Evolutionary conservation across 371 early-diverging fungal species (phyloP), one percentile per base, ranked within the genome.

Genomic region (Mortierella sp.): DNA sequence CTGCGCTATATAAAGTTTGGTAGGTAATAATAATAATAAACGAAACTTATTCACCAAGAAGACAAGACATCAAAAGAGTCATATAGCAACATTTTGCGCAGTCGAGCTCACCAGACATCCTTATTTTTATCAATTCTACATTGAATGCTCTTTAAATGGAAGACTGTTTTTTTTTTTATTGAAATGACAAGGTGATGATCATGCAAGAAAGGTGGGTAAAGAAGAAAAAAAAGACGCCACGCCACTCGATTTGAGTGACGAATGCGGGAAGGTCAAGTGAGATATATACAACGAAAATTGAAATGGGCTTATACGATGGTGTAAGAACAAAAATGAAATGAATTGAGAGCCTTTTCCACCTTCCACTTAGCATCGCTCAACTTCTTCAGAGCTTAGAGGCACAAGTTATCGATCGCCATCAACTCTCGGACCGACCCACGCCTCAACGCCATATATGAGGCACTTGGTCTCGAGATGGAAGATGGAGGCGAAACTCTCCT

Each of bases 331-430:
- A 28, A 28, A 28, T 28, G 28, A 28, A 1, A 28, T 28, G 28
- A 28, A 28, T 28, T 28, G 28, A 28, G 28, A 28, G 28, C 2
- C 28, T 2, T 28, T 28, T 28, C 28, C 28, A 28, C 28, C 28
- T 28, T 28, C 28, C 1, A 28, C 70, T 53, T 57, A 80, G 6
- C 58, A 50, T 16, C 76, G 69, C 38, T 63, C 67, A 9, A 72
- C 58, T 55, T 80, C 81, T 24, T 80, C 75, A 8, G 81, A 74
- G 58, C 69, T 80, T 61, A 80, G 62, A 80, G 62, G 40, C 81
- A 80, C 38, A 80, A 47, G 61, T 80, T 58, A 45, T 80, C 62
- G 45, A 80, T 80, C 9, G 81, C 81, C 81, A 80, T 80, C 13
- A 80, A 32, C 58, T 80, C 81, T 4, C 75, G 66, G 10, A 80